A percentile compares a stretch with the other conserved stretches of the same genome.
phyloP scores from a whole-genome alignment of 768 basidiomycete genomes.

The Zangia roseola region DNA sequence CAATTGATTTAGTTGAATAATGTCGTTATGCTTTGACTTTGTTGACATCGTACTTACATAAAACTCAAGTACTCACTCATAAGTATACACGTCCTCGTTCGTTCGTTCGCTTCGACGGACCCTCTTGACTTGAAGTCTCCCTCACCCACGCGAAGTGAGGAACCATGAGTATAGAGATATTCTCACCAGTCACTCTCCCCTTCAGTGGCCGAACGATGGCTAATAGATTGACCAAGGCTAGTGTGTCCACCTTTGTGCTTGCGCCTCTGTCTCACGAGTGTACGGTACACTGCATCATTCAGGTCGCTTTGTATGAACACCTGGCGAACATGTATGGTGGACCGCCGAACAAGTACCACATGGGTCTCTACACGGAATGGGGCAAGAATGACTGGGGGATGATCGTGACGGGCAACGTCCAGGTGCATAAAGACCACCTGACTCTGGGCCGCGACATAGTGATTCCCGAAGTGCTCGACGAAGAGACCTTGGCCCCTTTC shows the following conservation, averaged over 20 bases:
- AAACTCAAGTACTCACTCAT: no score
- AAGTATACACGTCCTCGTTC: no score
- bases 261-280: background rate
- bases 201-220: slow-evolving; percentile 34
- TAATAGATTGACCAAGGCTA: slow-evolving; percentile 58
- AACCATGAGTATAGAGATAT: slow-evolving; percentile 18
- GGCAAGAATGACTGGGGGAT: slow-evolving; percentile 80
- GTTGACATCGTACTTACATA: no score
- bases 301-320: slow-evolving; percentile 94
- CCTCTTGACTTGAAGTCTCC: no score
- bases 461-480: slow-evolving; percentile 46
- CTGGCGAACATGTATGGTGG: slow-evolving; percentile 65
- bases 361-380: slow-evolving; percentile 73
- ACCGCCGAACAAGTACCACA: slow-evolving; percentile 64
- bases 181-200: slow-evolving; percentile 31
- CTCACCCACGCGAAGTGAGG: no score
- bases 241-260: background rate
- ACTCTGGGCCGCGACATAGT: slow-evolving; percentile 70
- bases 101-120: no score
- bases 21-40: no score
- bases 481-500: slow-evolving; percentile 50
- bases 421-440: slow-evolving; percentile 62
- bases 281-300: background rate
- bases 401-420: slow-evolving; percentile 84
- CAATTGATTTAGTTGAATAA: no score